Conservation (phyloP, 2,329 filamentous ascomycete genomes). For the Fusarium chuoi region DNA sequence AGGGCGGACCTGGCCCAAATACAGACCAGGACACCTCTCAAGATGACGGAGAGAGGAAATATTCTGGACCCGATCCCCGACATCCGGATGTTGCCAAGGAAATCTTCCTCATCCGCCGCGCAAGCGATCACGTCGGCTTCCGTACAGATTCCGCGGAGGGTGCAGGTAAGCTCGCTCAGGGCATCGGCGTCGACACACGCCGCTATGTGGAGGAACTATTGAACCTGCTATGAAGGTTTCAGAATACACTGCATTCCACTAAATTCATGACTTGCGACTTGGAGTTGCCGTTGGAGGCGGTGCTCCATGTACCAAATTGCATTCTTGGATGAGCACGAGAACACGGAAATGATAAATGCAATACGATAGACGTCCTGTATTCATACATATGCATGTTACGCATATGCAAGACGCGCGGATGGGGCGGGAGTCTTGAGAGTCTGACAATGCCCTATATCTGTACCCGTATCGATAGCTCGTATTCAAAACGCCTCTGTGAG, state of each 20-base stretch:
- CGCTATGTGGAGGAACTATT: conserved; percentile 79
- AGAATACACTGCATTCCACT: conserved; percentile 2
- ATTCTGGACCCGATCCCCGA: conserved; percentile 15
- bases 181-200: conserved; percentile 80
- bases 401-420: neutral
- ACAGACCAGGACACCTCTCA: neutral
- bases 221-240: conserved; percentile 58
- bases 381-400: neutral
- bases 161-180: conserved; percentile 71
- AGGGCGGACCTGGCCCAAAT: conserved; percentile 34
- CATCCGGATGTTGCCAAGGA: conserved; percentile 59
- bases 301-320: conserved; percentile 1
- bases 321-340: conserved; percentile 2
- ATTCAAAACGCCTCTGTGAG: conserved; percentile 6
- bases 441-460: conserved; percentile 11
- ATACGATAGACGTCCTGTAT: neutral
- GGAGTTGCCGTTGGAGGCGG: neutral
- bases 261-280: conserved; percentile 16
- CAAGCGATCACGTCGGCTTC: conserved; percentile 63
- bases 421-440: neutral
- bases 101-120: conserved; percentile 69
- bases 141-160: conserved; percentile 59
- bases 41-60: conserved; percentile 22
- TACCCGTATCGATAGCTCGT: conserved; percentile 24
- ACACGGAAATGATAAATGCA: neutral